Percentiles rank a stretch among this genome's conserved stretches.
Conservation (phyloP, 2,329 filamentous ascomycete genomes). For the Ophiocordyceps sinensis region DNA sequence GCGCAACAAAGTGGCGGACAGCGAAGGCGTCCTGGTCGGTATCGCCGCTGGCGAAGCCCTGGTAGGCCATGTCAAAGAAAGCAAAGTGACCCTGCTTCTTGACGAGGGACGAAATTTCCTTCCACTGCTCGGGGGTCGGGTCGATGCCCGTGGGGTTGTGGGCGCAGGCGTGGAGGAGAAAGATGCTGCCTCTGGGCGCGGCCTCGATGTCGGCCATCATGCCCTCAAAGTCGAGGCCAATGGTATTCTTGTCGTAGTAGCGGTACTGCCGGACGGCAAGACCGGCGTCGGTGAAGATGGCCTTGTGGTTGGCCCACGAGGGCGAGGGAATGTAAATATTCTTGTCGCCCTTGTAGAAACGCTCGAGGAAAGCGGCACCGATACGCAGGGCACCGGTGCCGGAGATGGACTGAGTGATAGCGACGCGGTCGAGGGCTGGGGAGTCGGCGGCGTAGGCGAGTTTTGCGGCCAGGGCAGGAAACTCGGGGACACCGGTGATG, state of each 20-base stretch:
- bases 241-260: constrained; percentile 99
- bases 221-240: constrained; percentile 93
- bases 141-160: constrained; percentile 98
- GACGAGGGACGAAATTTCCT: constrained; percentile 72
- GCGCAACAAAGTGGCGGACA: constrained; percentile 79
- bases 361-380: constrained; percentile 81
- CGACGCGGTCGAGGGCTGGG: constrained; percentile 61
- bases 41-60: constrained; percentile 89
- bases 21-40: constrained; percentile 89
- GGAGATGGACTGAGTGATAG: constrained; percentile 95
- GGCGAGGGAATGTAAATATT: constrained; percentile 93
- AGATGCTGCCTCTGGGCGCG: constrained; percentile 72
- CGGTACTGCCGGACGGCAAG: constrained; percentile 88
- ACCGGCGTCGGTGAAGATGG: constrained; percentile 87
- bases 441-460: constrained; percentile 83
- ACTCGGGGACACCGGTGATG: constrained; percentile 89
- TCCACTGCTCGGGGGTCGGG: constrained; percentile 84
- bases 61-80: constrained; percentile 99
- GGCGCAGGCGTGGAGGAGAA: constrained; percentile 91
- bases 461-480: constrained; percentile 81
- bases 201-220: constrained; percentile 81
- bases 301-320: constrained; percentile 96
- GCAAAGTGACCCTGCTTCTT: constrained; percentile 80
- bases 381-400: constrained; percentile 93
- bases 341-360: constrained; percentile 84